These are phyloP conservation scores for Beauveria scarabaeidicola DNA, from an alignment of 2,329 filamentous ascomycete species.

Conservation along the genomic window DNA sequence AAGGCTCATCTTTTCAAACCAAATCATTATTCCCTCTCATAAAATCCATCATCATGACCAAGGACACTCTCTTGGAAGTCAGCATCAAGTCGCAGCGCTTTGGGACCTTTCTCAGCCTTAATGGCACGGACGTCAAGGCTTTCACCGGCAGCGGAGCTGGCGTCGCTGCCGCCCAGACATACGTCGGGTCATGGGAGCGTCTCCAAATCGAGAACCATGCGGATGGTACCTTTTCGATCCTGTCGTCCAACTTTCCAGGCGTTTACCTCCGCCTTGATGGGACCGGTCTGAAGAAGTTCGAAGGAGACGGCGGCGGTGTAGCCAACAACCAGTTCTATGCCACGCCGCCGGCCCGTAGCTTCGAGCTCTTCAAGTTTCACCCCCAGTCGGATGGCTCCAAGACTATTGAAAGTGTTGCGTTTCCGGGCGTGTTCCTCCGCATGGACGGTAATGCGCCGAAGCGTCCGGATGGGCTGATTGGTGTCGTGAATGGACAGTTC, in stretches of 20 bases:
- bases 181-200: neutral
- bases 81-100: neutral
- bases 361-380: neutral
- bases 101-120: neutral
- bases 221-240: neutral
- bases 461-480: neutral
- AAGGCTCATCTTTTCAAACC: neutral
- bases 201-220: neutral
- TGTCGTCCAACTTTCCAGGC: neutral
- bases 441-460: neutral
- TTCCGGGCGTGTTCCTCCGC: neutral
- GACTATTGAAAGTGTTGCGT: neutral
- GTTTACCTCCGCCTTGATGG: neutral
- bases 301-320: neutral
- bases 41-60: neutral
- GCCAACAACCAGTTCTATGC: neutral
- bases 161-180: neutral
- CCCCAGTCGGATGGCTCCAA: neutral
- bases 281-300: neutral
- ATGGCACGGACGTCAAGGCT: neutral
- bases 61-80: neutral
- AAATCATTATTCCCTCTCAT: too few species aligned
- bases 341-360: neutral
- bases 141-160: neutral
- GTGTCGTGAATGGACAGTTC: neutral